Evolutionary conservation across 1,139 yeast genomes (phyloP), one percentile per base, ranked within the genome.

Genomic region (Yamadazyma songkhlaensis): DNA sequence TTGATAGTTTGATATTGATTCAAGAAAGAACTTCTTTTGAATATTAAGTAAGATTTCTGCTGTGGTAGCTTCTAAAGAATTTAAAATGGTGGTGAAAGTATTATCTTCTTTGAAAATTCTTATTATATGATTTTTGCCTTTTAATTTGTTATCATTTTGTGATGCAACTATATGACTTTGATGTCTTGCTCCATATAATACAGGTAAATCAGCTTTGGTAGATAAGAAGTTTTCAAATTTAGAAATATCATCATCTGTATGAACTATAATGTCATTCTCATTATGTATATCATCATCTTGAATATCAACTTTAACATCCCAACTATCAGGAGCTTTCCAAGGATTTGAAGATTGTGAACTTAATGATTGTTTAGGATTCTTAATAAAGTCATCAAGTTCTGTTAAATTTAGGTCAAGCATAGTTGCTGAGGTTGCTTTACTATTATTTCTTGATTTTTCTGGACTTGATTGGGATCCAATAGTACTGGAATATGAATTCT

Each of bases 61-160:
- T 0, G 90, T 88, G 0, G 95, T 79, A 2, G 90, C 84, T 41
- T 84, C 87, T 34, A 81, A 62, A 0, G 95, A 79, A 51, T 88
- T 82, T 21, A 86, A 73, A 6, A 87, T 68, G 0, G 96, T 87
- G 1, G 92, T 81, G 54, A 87, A 87, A 0, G 95, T 84, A 47
- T 85, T 86, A 54, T 87, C 95, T 39, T 79, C 84, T 41, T 84
- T 76, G 59, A 84, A 86, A 2, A 87, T 80, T 45, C 95, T 77
- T 30, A 87, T 69, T 42, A 78, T 77, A 53, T 73, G 74, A 36
- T 67, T 73, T 31, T 71, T 67, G 6, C 64, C 66, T 36, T 55
- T 60, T 9, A 50, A 32, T 14, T 50, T 57, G 6, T 40, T 43
- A 29, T 53, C 53, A 11, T 42, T 36, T 11, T 33, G 28, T n/a